phyloP scores from a whole-genome alignment of 129 eudicot species.

The Logfia minima region DNA sequence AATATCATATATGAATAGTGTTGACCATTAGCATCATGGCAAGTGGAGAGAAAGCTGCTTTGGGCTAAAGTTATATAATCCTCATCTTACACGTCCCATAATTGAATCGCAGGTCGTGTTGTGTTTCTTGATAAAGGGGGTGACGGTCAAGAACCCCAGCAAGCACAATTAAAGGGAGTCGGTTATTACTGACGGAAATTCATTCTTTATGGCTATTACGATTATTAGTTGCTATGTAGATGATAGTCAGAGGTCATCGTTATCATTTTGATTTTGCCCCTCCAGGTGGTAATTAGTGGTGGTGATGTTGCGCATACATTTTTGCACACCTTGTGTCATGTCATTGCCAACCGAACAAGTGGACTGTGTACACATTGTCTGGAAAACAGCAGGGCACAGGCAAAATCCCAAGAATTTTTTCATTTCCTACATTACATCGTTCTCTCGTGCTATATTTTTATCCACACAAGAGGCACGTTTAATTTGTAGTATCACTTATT shows the following conservation, averaged over 20 bases:
- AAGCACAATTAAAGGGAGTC: slow-evolving; percentile 50
- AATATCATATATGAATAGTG: too few relatives aligned
- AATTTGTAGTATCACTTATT: background rate
- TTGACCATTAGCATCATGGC: background rate
- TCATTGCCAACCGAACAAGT: slow-evolving; percentile 17
- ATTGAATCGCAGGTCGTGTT: slow-evolving; percentile 61
- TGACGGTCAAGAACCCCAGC: slow-evolving; percentile 36
- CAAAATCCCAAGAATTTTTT: background rate
- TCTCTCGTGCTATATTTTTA: too few relatives aligned
- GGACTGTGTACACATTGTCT: background rate
- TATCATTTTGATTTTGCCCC: background rate
- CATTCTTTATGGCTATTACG: background rate
- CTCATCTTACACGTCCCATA: slow-evolving; percentile 1
- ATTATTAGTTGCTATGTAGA: slow-evolving; percentile 9
- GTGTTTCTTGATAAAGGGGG: slow-evolving; percentile 65
- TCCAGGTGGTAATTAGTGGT: background rate
- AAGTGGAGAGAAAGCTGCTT: too few relatives aligned
- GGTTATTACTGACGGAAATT: slow-evolving; percentile 62
- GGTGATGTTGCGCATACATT: slow-evolving; percentile 1
- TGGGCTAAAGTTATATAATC: too few relatives aligned
- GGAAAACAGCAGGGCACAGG: slow-evolving; percentile 8
- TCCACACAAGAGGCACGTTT: background rate
- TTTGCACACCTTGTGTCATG: slow-evolving; percentile 13
- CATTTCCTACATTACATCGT: background rate
- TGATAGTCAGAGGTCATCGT: slow-evolving; percentile 2